Evolutionary conservation across 345 rosid genomes (phyloP).

Genomic region (Citropsis articulata): DNA sequence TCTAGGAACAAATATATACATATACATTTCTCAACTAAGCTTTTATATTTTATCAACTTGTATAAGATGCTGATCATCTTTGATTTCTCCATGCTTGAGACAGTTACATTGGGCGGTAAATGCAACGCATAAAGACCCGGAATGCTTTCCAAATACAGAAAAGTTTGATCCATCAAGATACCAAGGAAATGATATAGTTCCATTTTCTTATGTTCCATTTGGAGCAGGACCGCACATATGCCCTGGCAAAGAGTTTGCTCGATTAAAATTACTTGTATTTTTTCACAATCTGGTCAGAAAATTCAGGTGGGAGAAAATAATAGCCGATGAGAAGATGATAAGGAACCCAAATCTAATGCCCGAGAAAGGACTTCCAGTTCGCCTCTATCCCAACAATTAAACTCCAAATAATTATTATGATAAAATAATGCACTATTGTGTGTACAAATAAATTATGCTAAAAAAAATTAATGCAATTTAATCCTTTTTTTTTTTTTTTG

Average conservation of each 20-base stretch:
- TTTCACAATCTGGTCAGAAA: not conserved
- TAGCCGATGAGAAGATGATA: not conserved
- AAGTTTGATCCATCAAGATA: conserved; percentile 6
- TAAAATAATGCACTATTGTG: too few species aligned
- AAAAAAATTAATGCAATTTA: too few species aligned
- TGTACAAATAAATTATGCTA: too few species aligned
- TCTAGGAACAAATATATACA: not conserved
- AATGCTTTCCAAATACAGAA: not conserved
- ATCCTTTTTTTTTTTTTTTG: too few species aligned
- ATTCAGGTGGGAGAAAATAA: not conserved
- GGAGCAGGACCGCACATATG: not conserved
- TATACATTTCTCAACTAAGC: too few species aligned
- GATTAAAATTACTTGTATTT: not conserved
- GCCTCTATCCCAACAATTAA: not conserved
- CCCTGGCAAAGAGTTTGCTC: not conserved
- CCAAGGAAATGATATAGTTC: not conserved
- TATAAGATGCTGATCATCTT: not conserved
- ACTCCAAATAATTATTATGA: not conserved
- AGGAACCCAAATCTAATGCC: not conserved
- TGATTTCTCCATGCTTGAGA: conserved; percentile 8
- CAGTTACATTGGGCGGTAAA: conserved; percentile 1
- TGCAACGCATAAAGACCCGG: not conserved
- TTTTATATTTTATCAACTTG: not conserved
- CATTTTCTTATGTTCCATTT: not conserved
- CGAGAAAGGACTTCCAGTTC: not conserved